Conservation (phyloP, 2,329 filamentous ascomycete genomes). For the Fusarium irregulare region DNA sequence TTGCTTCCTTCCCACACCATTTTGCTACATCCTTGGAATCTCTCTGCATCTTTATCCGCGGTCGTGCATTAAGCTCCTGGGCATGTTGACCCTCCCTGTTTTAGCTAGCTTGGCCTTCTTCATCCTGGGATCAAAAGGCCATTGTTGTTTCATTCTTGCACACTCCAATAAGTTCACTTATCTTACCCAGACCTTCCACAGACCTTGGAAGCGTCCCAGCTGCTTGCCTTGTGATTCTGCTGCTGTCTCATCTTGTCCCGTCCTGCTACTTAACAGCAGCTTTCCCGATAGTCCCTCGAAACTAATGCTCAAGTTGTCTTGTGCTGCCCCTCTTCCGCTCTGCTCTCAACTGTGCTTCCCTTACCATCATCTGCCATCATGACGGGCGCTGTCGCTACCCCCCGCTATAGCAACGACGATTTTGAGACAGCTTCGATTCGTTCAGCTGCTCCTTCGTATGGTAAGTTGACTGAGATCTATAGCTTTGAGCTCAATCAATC, state of each 20-base stretch:
- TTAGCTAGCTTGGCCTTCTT: conserved; percentile 37
- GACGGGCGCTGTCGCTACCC: conserved; percentile 48
- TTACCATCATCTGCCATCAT: conserved; percentile 42
- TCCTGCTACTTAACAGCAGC: conserved; percentile 27
- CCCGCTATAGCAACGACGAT: conserved; percentile 62
- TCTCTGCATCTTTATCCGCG: conserved; percentile 45
- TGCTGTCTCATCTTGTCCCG: conserved; percentile 7
- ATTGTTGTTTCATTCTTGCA: conserved; percentile 29
- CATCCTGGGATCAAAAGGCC: conserved; percentile 34
- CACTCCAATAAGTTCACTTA: conserved; percentile 32
- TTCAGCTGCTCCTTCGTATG: conserved; percentile 75
- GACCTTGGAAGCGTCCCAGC: conserved; percentile 25
- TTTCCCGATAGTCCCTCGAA: conserved; percentile 25
- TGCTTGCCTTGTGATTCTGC: conserved; percentile 31
- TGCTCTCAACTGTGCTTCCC: conserved; percentile 28
- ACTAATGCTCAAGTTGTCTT: conserved; percentile 44
- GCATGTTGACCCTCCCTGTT: conserved; percentile 44
- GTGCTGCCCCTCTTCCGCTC: conserved; percentile 35
- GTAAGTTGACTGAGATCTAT: conserved; percentile 54
- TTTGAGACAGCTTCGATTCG: conserved; percentile 75
- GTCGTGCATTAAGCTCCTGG: conserved; percentile 43
- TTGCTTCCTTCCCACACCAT: conserved; percentile 42
- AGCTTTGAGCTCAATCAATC: conserved; percentile 5
- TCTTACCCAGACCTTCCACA: conserved; percentile 32
- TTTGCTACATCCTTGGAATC: conserved; percentile 37